Conservation (phyloP, 768 basidiomycete genomes). For the Boletus vermiculosoides region DNA sequence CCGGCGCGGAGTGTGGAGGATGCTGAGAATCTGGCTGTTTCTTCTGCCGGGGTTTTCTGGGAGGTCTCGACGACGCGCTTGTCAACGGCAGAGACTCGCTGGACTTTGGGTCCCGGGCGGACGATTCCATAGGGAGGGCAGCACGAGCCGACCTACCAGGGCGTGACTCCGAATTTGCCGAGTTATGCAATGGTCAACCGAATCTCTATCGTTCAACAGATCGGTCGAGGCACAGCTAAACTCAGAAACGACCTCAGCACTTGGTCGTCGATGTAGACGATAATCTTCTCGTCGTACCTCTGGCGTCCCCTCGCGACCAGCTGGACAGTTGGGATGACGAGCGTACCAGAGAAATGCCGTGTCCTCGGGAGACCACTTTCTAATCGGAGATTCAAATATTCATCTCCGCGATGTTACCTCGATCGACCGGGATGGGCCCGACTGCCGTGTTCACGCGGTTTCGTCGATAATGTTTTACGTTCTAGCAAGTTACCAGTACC, state of each 20-base stretch:
- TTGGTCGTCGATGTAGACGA: conserved; percentile 8
- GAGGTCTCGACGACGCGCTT: conserved; percentile 33
- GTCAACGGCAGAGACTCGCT: conserved; percentile 42
- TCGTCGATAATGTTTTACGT: neutral
- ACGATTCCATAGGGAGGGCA: conserved; percentile 44
- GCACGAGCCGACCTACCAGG: conserved; percentile 22
- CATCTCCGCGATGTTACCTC: conserved; percentile 17
- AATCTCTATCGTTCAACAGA: conserved; percentile 11
- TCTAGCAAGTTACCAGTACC: neutral
- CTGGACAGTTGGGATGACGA: conserved; percentile 12
- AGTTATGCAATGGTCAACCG: conserved; percentile 17
- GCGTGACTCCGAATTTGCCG: conserved; percentile 35
- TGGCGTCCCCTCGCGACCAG: conserved; percentile 13
- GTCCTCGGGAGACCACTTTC: conserved; percentile 18
- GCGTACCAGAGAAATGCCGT: conserved; percentile 31
- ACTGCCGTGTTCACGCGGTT: conserved; percentile 6
- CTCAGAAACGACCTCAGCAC: conserved; percentile 10
- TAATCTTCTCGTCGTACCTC: conserved; percentile 18
- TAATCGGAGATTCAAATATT: conserved; percentile 25
- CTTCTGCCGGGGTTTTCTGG: conserved; percentile 57
- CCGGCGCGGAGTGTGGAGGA: conserved; percentile 15
- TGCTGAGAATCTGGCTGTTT: conserved; percentile 39
- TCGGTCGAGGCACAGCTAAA: conserved; percentile 9
- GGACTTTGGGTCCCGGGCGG: conserved; percentile 47
- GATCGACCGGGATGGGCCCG: neutral